phyloP scores from a whole-genome alignment of 495 filamentous ascomycete species.

The Staphylotrichum tortipilum region DNA sequence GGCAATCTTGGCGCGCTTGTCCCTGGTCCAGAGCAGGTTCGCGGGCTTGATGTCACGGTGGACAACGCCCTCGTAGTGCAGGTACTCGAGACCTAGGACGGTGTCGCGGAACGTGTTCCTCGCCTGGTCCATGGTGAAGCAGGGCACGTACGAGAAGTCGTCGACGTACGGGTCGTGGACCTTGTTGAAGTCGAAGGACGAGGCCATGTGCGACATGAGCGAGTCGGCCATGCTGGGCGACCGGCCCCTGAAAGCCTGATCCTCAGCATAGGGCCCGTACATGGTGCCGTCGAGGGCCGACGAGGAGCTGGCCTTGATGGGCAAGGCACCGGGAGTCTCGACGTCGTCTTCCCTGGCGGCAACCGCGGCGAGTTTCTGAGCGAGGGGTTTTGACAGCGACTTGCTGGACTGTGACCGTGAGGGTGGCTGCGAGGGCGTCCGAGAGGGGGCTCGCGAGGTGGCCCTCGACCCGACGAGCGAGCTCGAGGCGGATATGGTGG shows the following conservation, averaged over 20 bases:
- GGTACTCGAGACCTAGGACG: slow-evolving; percentile 85
- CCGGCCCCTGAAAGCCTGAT: slow-evolving; percentile 41
- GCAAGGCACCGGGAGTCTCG: slow-evolving; percentile 36
- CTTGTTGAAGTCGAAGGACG: slow-evolving; percentile 43
- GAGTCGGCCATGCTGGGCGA: slow-evolving; percentile 55
- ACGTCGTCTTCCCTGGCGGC: slow-evolving; percentile 36
- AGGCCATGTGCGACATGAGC: slow-evolving; percentile 52
- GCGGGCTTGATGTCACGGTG: slow-evolving; percentile 98
- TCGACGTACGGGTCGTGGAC: slow-evolving; percentile 58
- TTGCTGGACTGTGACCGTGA: slow-evolving; percentile 37
- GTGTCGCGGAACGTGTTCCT: slow-evolving; percentile 86
- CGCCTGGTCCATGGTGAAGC: slow-evolving; percentile 78
- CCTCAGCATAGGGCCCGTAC: slow-evolving; percentile 61
- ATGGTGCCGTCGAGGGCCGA: slow-evolving; percentile 64
- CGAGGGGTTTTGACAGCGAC: slow-evolving; percentile 38
- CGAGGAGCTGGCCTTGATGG: slow-evolving; percentile 40
- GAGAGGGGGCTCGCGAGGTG: slow-evolving; percentile 38
- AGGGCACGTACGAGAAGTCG: slow-evolving; percentile 82
- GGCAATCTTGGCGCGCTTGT: slow-evolving; percentile 92
- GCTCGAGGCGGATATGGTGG: slow-evolving; percentile 4
- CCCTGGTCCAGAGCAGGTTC: slow-evolving; percentile 83
- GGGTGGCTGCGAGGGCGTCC: slow-evolving; percentile 34
- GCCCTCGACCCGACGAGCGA: slow-evolving; percentile 31
- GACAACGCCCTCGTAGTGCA: slow-evolving; percentile 94
- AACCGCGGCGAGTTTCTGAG: slow-evolving; percentile 31